Conservation (phyloP, 176 grass and related monocot species). For the Rhipidocladum racemiflorum region DNA sequence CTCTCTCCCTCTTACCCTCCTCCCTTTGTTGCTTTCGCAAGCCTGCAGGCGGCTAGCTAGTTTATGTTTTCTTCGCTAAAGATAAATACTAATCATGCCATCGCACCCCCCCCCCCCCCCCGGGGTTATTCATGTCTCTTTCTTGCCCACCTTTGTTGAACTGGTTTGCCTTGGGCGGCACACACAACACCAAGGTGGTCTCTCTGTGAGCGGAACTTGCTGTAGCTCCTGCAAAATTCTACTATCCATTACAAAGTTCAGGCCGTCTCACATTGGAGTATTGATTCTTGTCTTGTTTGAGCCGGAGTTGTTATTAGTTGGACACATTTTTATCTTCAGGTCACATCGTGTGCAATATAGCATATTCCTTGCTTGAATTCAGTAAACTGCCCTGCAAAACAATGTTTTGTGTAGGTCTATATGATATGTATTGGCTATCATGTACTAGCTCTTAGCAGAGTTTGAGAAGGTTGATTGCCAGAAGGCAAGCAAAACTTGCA, state of each 20-base stretch:
- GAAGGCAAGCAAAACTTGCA: not conserved
- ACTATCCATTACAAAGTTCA: constrained; percentile 21
- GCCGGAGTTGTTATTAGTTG: not conserved
- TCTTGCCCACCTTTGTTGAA: constrained; percentile 49
- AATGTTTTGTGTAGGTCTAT: constrained; percentile 20
- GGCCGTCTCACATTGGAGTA: not conserved
- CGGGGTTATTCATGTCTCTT: constrained; percentile 64
- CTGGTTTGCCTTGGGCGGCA: constrained; percentile 29
- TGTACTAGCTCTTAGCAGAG: not conserved
- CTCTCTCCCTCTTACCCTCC: not conserved
- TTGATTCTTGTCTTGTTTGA: constrained; percentile 25
- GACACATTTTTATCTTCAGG: not conserved
- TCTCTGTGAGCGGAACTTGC: not conserved
- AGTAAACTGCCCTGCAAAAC: constrained; percentile 21
- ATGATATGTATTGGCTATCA: not conserved
- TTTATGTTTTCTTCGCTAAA: constrained; percentile 25
- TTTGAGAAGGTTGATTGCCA: not conserved
- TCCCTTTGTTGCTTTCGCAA: constrained; percentile 42
- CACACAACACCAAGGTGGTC: constrained; percentile 18
- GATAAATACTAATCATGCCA: constrained; percentile 35
- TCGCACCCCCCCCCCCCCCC: no score
- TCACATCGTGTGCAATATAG: not conserved
- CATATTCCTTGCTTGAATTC: constrained; percentile 40
- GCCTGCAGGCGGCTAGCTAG: constrained; percentile 25
- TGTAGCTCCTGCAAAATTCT: not conserved